Percentiles rank a stretch among this genome's conserved stretches.
These are phyloP conservation scores for Chrysanthemum makinoi DNA, from an alignment of 129 eudicot species.

Conservation along the genomic window DNA sequence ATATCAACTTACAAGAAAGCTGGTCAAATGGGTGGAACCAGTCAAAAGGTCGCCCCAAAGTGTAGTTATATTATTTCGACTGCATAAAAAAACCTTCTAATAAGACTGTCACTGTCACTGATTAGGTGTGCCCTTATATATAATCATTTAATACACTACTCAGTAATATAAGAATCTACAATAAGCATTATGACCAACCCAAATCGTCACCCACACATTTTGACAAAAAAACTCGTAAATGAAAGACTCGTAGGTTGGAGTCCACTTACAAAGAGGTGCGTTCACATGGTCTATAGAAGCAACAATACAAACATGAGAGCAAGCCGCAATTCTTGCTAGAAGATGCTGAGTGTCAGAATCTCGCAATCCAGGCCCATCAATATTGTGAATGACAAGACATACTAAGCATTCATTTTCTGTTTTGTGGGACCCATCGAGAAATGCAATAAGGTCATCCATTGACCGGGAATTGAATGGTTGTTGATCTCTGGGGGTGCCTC, in stretches of 20 bases:
- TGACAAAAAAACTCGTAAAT: not conserved
- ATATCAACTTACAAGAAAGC: not conserved
- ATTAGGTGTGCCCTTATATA: not conserved
- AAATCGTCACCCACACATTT: not conserved
- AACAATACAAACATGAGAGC: conserved; percentile 74
- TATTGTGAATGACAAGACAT: conserved; percentile 78
- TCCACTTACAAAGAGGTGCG: conserved; percentile 78
- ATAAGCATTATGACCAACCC: not conserved
- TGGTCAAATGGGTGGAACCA: not conserved
- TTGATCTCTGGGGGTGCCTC: conserved; percentile 36
- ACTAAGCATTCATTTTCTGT: conserved; percentile 50
- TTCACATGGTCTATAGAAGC: conserved; percentile 94
- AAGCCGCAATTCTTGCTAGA: conserved; percentile 84
- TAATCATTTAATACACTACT: not conserved
- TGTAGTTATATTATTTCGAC: not conserved
- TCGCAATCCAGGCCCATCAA: conserved; percentile 93
- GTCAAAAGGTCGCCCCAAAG: not conserved
- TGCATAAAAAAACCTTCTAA: not conserved
- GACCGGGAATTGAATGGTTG: conserved; percentile 66
- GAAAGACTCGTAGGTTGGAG: not conserved
- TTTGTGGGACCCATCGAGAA: conserved; percentile 64
- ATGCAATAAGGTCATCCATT: conserved; percentile 74
- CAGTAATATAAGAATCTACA: not conserved
- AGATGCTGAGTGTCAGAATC: conserved; percentile 82
- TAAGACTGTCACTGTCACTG: not conserved